Base-by-base conservation (phyloP, 1,284 basidiomycete species). In the Microbotryum violaceum region DNA sequence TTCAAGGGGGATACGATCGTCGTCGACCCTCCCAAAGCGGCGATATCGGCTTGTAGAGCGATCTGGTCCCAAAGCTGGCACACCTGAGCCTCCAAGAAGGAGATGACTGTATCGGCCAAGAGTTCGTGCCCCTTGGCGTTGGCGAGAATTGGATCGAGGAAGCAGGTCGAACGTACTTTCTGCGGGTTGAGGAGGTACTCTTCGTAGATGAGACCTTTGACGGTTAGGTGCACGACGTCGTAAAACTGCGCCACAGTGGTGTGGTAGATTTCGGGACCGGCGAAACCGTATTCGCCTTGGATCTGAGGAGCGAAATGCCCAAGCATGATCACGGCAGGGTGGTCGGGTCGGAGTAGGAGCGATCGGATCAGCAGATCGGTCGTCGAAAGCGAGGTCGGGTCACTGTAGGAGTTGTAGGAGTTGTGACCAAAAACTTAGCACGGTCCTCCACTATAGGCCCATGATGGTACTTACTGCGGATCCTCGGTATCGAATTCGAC, bases 361-460 rank as follows among this genome's bases (percentile, higher is more conserved):
- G 91, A 92, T 47, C 93, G 88, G 61, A 96, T 81, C 56, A 97
- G 85, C 14, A 91, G 81, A 74, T 97, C 92, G 70, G 93, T 96
- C 75, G 91, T 83, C 49, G 86, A 83, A 73, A 89, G 82, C 68
- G 84, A 85, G 57, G 83, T 81, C 46, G 80, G 77, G 70, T 88
- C 85, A 58, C 89, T 91, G 71, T 6, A 16, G 47, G 33, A 33
- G 46, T 58, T 91, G 71, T 6, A 16, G 47, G 33, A 33, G 46
- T 58, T 27, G 46, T 37, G 48, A 45, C 20, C 10, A n/a, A 14
- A 50, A 20, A 25, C 27, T 45, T 46, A 46, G 37, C 29, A 44
- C 21, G 21, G 47, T 58, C 23, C 27, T n/a, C 37, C 44, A 25
- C 4, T 42, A 14, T 21, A 23, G 29, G 37, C 16, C 37, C 37